These are phyloP conservation scores for Flueggea neowawraea DNA, from an alignment of 441 rosid species.

Conservation along the genomic window DNA sequence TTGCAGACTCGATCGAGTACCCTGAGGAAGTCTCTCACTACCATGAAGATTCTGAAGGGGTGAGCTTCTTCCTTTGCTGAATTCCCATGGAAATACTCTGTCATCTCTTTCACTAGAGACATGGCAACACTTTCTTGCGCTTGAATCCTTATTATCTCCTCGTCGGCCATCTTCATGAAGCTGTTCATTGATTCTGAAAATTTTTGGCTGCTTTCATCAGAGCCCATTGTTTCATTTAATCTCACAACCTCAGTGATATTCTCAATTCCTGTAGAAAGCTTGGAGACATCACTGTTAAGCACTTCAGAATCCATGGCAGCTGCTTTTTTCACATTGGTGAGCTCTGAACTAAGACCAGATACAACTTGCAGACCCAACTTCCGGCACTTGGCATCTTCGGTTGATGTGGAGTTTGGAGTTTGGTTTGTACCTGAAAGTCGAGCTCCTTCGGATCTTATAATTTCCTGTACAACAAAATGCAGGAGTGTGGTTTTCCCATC, in stretches of 20 bases:
- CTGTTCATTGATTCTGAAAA: constrained; percentile 72
- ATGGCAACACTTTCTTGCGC: constrained; percentile 84
- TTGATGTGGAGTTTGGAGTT: constrained; percentile 22
- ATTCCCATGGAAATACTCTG: constrained; percentile 95
- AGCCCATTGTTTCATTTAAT: constrained; percentile 33
- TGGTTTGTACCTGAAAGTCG: constrained; percentile 52
- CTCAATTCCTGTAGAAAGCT: constrained; percentile 69
- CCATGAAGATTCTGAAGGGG: constrained; percentile 95
- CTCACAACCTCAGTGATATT: constrained; percentile 56
- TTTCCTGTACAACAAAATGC: constrained; percentile 81
- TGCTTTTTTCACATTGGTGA: constrained; percentile 75
- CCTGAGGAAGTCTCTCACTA: constrained; percentile 82
- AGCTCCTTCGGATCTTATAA: constrained; percentile 78
- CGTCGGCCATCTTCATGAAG: constrained; percentile 67
- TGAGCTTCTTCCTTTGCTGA: constrained; percentile 96
- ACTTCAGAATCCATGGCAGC: constrained; percentile 96
- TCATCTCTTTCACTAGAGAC: constrained; percentile 86
- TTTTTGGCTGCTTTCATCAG: constrained; percentile 33
- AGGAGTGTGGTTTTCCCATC: constrained; percentile 81
- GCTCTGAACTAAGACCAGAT: constrained; percentile 74
- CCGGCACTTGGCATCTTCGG: constrained; percentile 66
- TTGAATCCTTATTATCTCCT: constrained; percentile 77
- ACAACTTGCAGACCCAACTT: constrained; percentile 88
- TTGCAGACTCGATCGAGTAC: constrained; percentile 90
- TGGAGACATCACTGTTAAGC: constrained; percentile 64